phyloP scores from a whole-genome alignment of 768 basidiomycete species.

The Pluteus cervinus region DNA sequence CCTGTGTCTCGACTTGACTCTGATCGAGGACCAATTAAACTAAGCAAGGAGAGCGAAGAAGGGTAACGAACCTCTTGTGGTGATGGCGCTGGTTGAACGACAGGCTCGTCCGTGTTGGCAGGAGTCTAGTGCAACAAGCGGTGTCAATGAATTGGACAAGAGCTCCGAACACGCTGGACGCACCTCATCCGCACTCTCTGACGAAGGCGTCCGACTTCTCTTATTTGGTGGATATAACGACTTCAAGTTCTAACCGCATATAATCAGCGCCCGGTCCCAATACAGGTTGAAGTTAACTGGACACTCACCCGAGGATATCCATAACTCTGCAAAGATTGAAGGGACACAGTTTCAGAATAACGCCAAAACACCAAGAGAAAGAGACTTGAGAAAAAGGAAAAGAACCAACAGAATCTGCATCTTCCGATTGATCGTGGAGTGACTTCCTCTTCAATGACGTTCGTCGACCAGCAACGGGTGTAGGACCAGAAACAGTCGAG shows the following conservation, averaged over 20 bases:
- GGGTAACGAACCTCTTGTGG: too few relatives aligned
- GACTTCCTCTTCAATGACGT: conserved; percentile 26
- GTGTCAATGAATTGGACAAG: background rate
- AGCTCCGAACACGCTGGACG: background rate
- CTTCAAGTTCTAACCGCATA: conserved; percentile 32
- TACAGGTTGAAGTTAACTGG: background rate
- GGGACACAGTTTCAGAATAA: too few relatives aligned
- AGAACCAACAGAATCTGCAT: conserved; percentile 19
- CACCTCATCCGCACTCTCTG: conserved; percentile 12
- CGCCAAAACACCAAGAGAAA: conserved; percentile 7
- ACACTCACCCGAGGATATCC: conserved; percentile 40
- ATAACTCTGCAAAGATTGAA: conserved; percentile 18
- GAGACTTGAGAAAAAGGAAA: conserved; percentile 3
- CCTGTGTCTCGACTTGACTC: too few relatives aligned
- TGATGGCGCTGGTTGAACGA: too few relatives aligned
- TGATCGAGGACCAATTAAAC: too few relatives aligned
- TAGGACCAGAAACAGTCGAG: background rate
- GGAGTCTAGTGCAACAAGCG: conserved; percentile 5
- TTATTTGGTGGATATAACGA: conserved; percentile 43
- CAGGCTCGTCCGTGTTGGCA: conserved; percentile 3
- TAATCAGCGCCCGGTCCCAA: conserved; percentile 3
- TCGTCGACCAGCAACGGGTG: conserved; percentile 9
- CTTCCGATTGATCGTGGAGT: conserved; percentile 29
- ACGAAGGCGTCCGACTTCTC: conserved; percentile 26
- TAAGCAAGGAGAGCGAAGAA: too few relatives aligned